phyloP scores from a whole-genome alignment of 2,329 filamentous ascomycete genomes.

The Diaporthe velutina region DNA sequence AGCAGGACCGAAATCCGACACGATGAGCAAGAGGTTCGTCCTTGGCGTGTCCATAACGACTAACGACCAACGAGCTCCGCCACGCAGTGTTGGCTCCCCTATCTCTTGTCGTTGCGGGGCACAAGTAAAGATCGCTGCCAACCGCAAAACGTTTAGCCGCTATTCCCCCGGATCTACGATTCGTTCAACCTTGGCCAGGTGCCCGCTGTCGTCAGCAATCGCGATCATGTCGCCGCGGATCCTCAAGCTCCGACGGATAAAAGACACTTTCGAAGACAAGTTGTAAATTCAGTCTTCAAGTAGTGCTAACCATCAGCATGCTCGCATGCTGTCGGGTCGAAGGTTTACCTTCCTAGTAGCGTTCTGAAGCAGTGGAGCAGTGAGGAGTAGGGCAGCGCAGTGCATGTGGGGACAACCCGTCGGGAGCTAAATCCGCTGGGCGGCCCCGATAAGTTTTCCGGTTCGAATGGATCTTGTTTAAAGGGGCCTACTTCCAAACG shows the following conservation, averaged over 20 bases:
- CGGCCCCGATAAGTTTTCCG: not conserved
- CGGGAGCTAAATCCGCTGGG: slow-evolving; percentile 5
- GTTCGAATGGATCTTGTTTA: not conserved
- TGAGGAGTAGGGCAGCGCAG: not conserved
- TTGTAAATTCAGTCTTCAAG: not conserved
- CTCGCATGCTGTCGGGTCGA: not conserved
- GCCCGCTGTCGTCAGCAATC: not conserved
- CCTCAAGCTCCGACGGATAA: not conserved
- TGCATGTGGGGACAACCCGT: not conserved
- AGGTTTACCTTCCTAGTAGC: not conserved
- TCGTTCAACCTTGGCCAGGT: not conserved
- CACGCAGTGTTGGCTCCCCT: slow-evolving; percentile 5
- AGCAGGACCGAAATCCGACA: not conserved
- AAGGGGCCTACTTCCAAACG: not conserved
- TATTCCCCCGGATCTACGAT: slow-evolving; percentile 19
- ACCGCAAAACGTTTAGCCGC: slow-evolving; percentile 7
- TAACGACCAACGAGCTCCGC: not conserved
- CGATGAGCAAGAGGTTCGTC: not conserved
- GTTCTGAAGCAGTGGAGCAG: not conserved
- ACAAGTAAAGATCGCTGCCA: not conserved
- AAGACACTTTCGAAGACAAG: not conserved
- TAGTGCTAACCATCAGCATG: not conserved
- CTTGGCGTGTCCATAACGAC: not conserved
- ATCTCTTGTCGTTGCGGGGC: not conserved
- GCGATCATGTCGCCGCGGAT: not conserved